Percentiles rank a stretch among this genome's conserved stretches.
These are phyloP conservation scores for Naganishia vishniacii DNA, from an alignment of 768 basidiomycete species.

Conservation along the genomic window DNA sequence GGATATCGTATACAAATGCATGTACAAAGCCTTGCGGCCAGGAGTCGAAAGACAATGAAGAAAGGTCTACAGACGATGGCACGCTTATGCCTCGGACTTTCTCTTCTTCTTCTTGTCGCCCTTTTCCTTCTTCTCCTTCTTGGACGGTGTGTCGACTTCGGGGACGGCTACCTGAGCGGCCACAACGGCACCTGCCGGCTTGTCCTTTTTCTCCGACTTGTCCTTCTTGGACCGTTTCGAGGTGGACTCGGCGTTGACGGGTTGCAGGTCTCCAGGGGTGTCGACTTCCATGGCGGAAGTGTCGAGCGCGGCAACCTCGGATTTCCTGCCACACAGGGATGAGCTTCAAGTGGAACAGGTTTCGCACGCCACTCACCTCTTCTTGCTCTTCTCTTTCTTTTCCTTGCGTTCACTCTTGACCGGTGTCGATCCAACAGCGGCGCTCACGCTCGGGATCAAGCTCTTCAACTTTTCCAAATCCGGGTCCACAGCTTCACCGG, in stretches of 20 bases:
- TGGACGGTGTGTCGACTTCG: conserved; percentile 21
- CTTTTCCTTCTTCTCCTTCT: conserved; percentile 33
- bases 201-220: conserved; percentile 7
- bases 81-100: conserved; percentile 29
- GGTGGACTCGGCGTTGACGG: conserved; percentile 18
- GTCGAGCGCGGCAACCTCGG: conserved; percentile 19
- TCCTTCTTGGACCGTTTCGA: conserved; percentile 28
- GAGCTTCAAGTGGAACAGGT: too few relatives aligned
- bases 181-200: background rate
- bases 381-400: conserved; percentile 35
- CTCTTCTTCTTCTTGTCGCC: conserved; percentile 41
- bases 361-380: too few relatives aligned
- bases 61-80: background rate
- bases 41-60: background rate
- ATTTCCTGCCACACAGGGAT: too few relatives aligned
- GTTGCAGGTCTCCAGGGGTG: conserved; percentile 8
- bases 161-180: conserved; percentile 18
- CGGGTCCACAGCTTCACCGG: conserved; percentile 35
- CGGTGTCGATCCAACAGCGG: conserved; percentile 23
- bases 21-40: conserved; percentile 5
- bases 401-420: conserved; percentile 34
- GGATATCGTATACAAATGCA: background rate
- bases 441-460: conserved; percentile 27
- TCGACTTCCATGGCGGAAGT: conserved; percentile 25
- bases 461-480: conserved; percentile 42